Percentiles rank a stretch among this genome's conserved stretches.
Evolutionary conservation across 345 rosid genomes (phyloP).

Genomic region (Brassica napus): DNA sequence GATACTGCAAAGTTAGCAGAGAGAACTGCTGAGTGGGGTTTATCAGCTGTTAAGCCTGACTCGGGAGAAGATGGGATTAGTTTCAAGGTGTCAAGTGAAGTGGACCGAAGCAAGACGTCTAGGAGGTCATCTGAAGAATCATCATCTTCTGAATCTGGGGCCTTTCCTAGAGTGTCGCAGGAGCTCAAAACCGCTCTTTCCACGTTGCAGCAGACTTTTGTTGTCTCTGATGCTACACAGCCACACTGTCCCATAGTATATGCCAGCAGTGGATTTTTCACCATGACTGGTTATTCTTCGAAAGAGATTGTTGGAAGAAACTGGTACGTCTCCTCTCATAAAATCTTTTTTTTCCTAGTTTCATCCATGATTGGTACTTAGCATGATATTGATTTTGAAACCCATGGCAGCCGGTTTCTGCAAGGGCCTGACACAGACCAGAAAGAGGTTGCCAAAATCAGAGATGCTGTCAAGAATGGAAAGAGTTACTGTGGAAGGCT

Average conservation of each 20-base stretch:
- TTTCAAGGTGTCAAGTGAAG: slow-evolving; percentile 57
- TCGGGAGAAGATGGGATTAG: slow-evolving; percentile 48
- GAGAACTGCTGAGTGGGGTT: slow-evolving; percentile 92
- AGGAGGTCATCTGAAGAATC: slow-evolving; percentile 73
- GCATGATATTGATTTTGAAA: slow-evolving; percentile 2
- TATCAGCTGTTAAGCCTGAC: slow-evolving; percentile 52
- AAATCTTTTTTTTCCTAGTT: no score
- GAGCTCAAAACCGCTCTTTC: slow-evolving; percentile 88
- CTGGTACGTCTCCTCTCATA: slow-evolving; percentile 54
- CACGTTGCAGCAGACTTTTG: slow-evolving; percentile 91
- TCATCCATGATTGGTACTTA: not conserved
- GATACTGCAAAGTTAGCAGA: slow-evolving; percentile 56
- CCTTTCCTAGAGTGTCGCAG: slow-evolving; percentile 74
- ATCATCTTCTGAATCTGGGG: slow-evolving; percentile 43
- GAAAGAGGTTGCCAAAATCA: slow-evolving; percentile 72
- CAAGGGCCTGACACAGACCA: slow-evolving; percentile 88
- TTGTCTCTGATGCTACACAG: slow-evolving; percentile 88
- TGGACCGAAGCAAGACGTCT: slow-evolving; percentile 50
- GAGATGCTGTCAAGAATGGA: slow-evolving; percentile 72
- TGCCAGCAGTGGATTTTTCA: slow-evolving; percentile 93
- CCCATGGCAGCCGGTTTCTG: slow-evolving; percentile 77
- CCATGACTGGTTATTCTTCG: slow-evolving; percentile 89
- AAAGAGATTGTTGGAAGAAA: slow-evolving; percentile 84
- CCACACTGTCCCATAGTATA: slow-evolving; percentile 87
- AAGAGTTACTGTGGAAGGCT: slow-evolving; percentile 87